Conservation (phyloP, 192 early-diverging fungal genomes). For the Jimgerdemannia flammicorona region DNA sequence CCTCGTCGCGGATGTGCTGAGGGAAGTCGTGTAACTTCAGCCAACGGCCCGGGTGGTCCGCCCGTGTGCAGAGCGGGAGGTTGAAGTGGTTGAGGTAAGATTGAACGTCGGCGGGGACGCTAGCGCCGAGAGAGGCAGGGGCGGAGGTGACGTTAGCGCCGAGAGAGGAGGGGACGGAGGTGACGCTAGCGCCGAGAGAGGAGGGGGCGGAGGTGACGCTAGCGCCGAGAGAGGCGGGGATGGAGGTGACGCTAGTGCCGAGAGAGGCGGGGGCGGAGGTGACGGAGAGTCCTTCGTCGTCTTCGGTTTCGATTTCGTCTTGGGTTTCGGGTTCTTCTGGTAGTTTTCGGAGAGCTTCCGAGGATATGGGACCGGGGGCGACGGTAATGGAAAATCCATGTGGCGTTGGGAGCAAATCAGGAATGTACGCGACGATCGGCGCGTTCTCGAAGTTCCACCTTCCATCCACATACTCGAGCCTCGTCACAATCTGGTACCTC, state of each 20-base stretch:
- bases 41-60: slow-evolving; percentile 41
- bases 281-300: slow-evolving; percentile 3
- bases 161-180: background rate
- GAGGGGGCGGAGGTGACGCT: background rate
- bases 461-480: slow-evolving; percentile 40
- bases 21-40: slow-evolving; percentile 16
- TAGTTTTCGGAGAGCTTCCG: background rate
- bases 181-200: no score
- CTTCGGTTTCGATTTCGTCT: slow-evolving; percentile 1
- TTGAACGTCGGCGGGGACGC: background rate
- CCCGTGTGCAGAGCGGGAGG: slow-evolving; percentile 37
- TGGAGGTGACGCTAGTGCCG: background rate
- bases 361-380: background rate
- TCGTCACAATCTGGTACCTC: slow-evolving; percentile 23
- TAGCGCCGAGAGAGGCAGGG: background rate
- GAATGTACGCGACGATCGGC: slow-evolving; percentile 27
- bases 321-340: background rate
- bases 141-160: no score
- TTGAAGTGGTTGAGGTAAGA: slow-evolving; percentile 23
- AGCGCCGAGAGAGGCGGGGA: background rate
- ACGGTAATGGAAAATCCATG: slow-evolving; percentile 8
- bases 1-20: slow-evolving; percentile 3
- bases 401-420: slow-evolving; percentile 23
- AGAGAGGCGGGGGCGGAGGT: background rate
- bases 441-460: slow-evolving; percentile 45